Evolutionary conservation across 2,329 filamentous ascomycete genomes (phyloP).

Genomic region (Berkeleyomyces basicola): DNA sequence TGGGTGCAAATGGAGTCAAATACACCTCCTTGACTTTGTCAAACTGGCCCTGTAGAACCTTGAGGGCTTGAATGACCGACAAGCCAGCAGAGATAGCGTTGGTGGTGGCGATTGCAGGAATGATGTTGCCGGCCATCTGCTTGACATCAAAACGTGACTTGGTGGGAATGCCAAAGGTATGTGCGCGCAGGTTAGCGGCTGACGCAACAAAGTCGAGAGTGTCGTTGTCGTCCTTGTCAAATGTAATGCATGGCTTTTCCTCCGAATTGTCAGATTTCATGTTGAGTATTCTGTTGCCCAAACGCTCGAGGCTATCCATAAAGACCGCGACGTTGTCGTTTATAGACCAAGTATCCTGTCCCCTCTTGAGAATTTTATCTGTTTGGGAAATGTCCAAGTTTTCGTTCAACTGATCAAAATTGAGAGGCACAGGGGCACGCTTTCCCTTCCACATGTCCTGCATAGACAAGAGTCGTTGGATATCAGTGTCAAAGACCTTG

Average conservation of each 20-base stretch:
- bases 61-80: conserved; percentile 84
- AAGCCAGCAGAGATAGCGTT: conserved; percentile 92
- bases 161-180: conserved; percentile 72
- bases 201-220: conserved; percentile 89
- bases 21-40: conserved; percentile 67
- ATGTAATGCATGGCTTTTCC: conserved; percentile 53
- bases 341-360: conserved; percentile 65
- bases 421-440: conserved; percentile 53
- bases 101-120: conserved; percentile 92
- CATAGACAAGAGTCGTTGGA: conserved; percentile 67
- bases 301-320: conserved; percentile 60
- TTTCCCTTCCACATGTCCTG: conserved; percentile 93
- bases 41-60: conserved; percentile 62
- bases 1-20: conserved; percentile 49
- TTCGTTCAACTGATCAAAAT: conserved; percentile 44
- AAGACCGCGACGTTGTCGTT: conserved; percentile 78
- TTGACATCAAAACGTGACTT: conserved; percentile 95
- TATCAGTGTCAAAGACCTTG: conserved; percentile 80
- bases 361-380: conserved; percentile 39
- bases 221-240: conserved; percentile 94
- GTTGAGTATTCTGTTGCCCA: conserved; percentile 57
- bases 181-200: conserved; percentile 74
- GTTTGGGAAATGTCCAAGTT: conserved; percentile 32
- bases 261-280: conserved; percentile 36
- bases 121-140: conserved; percentile 98